Evolutionary conservation across 768 basidiomycete genomes (phyloP), one percentile per base, ranked within the genome.

Genomic region (Asterophora lycoperdoides): DNA sequence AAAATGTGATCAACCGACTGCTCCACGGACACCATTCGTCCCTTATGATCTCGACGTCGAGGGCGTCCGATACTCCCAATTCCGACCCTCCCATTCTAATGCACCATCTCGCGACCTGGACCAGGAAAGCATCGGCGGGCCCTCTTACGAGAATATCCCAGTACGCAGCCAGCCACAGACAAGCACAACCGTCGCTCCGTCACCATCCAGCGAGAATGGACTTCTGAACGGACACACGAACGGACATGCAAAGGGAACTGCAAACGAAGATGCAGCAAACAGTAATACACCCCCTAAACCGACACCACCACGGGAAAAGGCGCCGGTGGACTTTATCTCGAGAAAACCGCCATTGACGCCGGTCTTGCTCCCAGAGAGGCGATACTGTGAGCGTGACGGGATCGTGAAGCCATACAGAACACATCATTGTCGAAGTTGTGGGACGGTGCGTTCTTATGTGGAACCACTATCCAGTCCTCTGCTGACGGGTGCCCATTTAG

Each of bases 381-480:
- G 89, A 36, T 91, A 86, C 62, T 92, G 89, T 61, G 52, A 55
- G 3, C 65, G 62, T 8, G 88, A 89, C 51, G 72, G 67, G 19
- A 72, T 90, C 36, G 66, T 86, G 44, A 92, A 90, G 61, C 90
- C 90, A 0, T 75, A 78, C 50, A 65, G 89, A 35, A 66, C 87
- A 8, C 90, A 93, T 64, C 90, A 93, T 62, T 93, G 90, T 64
- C 73, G 86, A 29, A 68, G 70, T 34, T 93, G 91, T 68, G 90
- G 86, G n/a, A 89, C 81, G 9, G 88, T 89, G 53, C 60, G 84
- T 71, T 15, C 30, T 44, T 8, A 18, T 28, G 17, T 55, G 48
- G 23, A 23, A 23, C 6, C 23, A 23, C 23, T 23, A 23, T 23
- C 23, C 6, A 23, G 23, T 6, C 23, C 23, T n/a, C 30, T 7